Percentiles rank a stretch among this genome's conserved stretches.
Evolutionary conservation across 805 yeast species (phyloP).

Genomic region (Komagataella populi): DNA sequence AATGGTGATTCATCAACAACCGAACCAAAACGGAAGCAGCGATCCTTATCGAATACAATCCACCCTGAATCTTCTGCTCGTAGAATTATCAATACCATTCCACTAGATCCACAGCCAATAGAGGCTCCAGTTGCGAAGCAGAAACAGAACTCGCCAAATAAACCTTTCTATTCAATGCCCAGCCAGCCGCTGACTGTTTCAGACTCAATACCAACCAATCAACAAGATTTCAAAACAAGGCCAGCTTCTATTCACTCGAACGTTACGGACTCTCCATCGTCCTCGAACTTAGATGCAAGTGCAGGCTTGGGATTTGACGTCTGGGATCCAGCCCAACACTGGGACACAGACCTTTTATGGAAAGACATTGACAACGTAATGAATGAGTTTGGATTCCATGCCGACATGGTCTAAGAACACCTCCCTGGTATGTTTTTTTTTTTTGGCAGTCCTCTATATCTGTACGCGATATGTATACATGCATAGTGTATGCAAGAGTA

Average conservation of each 20-base stretch:
- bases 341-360: constrained; percentile 48
- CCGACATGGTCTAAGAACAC: constrained; percentile 15
- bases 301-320: constrained; percentile 14
- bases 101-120: constrained; percentile 75
- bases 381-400: constrained; percentile 87
- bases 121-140: constrained; percentile 9
- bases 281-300: background rate
- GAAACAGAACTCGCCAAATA: background rate
- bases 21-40: constrained; percentile 21
- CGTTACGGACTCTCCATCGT: background rate
- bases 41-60: constrained; percentile 39
- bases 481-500: background rate
- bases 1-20: constrained; percentile 18
- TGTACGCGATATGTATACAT: background rate
- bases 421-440: background rate
- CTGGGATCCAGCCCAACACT: constrained; percentile 19
- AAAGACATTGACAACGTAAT: constrained; percentile 79
- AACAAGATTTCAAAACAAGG: background rate
- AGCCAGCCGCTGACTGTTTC: constrained; percentile 2
- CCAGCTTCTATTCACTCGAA: background rate
- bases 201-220: constrained; percentile 3
- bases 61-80: constrained; percentile 66
- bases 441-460: no score
- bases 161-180: background rate
- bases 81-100: constrained; percentile 63